Evolutionary conservation across 768 basidiomycete species (phyloP).

Genomic region (Leccinum broughii): DNA sequence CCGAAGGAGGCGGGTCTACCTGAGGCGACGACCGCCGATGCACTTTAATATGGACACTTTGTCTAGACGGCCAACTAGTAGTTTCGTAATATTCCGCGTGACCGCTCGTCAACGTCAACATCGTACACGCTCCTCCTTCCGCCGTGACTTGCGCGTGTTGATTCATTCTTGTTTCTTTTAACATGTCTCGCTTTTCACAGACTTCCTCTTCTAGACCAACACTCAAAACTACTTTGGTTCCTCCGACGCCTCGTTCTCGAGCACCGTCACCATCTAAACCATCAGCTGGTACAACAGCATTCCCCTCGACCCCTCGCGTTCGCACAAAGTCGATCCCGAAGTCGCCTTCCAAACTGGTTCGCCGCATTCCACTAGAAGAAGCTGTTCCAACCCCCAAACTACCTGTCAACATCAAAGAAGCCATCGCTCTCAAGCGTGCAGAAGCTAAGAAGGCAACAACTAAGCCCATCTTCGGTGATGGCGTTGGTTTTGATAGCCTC

Average conservation of each 20-base stretch:
- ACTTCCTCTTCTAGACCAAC: slow-evolving; percentile 35
- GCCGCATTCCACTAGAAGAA: slow-evolving; percentile 25
- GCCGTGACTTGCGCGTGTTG: slow-evolving; percentile 3
- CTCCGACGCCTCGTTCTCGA: slow-evolving; percentile 33
- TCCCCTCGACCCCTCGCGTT: slow-evolving; percentile 31
- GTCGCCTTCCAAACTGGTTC: slow-evolving; percentile 32
- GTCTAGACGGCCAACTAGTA: not conserved
- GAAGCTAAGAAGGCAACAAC: slow-evolving; percentile 64
- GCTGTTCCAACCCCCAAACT: slow-evolving; percentile 32
- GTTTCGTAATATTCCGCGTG: slow-evolving; percentile 26
- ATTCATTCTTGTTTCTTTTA: slow-evolving; percentile 1
- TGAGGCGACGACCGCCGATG: slow-evolving; percentile 2
- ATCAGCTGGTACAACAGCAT: slow-evolving; percentile 24
- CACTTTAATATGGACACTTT: not conserved
- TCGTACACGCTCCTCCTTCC: not conserved
- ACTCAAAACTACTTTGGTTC: slow-evolving; percentile 27
- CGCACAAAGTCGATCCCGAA: slow-evolving; percentile 41
- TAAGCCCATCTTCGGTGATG: slow-evolving; percentile 27
- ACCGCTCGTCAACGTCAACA: not conserved
- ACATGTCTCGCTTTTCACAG: slow-evolving; percentile 46
- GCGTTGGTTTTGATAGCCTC: slow-evolving; percentile 36
- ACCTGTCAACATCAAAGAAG: slow-evolving; percentile 64
- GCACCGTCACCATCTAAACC: slow-evolving; percentile 33
- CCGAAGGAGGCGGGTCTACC: slow-evolving; percentile 1
- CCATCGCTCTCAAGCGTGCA: slow-evolving; percentile 76